These are phyloP conservation scores for Ogataea haglerorum DNA, from an alignment of 805 yeast genomes.

Conservation along the genomic window DNA sequence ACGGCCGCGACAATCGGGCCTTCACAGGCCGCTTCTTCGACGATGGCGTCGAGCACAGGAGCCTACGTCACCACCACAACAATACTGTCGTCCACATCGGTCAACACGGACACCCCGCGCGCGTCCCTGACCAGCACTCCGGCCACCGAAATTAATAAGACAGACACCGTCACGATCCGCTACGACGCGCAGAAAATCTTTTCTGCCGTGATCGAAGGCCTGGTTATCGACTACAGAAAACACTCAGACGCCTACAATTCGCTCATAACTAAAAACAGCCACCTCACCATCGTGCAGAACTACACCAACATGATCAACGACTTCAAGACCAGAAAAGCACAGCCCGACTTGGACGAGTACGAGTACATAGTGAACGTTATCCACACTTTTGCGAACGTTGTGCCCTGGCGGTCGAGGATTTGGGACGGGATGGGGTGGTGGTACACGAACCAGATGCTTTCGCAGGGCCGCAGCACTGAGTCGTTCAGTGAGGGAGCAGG, in stretches of 20 bases:
- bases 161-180: constrained; percentile 2
- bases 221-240: constrained; percentile 11
- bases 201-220: constrained; percentile 13
- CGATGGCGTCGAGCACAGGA: constrained; percentile 2
- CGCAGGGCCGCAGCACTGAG: neutral
- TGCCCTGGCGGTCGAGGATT: constrained; percentile 14
- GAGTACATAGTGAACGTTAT: constrained; percentile 6
- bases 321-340: constrained; percentile 5
- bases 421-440: constrained; percentile 20
- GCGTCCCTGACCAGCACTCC: constrained; percentile 1
- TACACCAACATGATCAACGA: constrained; percentile 11
- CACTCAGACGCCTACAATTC: constrained; percentile 4
- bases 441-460: constrained; percentile 11
- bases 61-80: constrained; percentile 2
- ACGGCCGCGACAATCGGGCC: neutral
- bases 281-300: constrained; percentile 7
- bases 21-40: constrained; percentile 1
- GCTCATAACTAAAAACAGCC: constrained; percentile 5
- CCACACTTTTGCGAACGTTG: constrained; percentile 12
- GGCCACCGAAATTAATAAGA: neutral
- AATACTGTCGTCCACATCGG: constrained; percentile 2
- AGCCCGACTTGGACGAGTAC: constrained; percentile 7
- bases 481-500: constrained; percentile 10
- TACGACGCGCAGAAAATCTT: constrained; percentile 5
- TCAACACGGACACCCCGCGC: constrained; percentile 2